Evolutionary conservation across 345 rosid species (phyloP).

Genomic region (Salix suchowensis): DNA sequence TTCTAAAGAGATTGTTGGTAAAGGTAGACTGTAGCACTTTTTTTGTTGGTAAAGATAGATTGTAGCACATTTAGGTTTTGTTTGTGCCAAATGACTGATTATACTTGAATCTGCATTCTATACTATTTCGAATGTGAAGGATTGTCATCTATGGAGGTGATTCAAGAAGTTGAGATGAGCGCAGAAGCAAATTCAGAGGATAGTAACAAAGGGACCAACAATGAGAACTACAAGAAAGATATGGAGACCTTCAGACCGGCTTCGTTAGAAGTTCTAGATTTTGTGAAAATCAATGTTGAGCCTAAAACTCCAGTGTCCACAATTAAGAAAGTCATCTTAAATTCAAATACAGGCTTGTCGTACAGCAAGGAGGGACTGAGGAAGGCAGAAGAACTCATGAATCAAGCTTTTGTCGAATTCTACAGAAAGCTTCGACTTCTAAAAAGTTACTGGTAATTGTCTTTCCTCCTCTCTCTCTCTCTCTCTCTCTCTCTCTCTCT

Average conservation of each 20-base stretch:
- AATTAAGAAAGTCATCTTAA: slow-evolving; percentile 26
- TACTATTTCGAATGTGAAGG: slow-evolving; percentile 13
- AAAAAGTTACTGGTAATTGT: slow-evolving; percentile 49
- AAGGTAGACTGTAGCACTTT: no score
- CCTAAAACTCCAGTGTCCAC: slow-evolving; percentile 44
- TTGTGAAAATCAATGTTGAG: slow-evolving; percentile 43
- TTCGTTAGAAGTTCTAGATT: slow-evolving; percentile 37
- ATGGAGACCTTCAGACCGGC: slow-evolving; percentile 23
- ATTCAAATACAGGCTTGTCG: slow-evolving; percentile 21
- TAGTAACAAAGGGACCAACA: background rate
- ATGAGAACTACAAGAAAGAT: background rate
- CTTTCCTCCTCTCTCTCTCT: no score
- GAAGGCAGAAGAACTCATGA: slow-evolving; percentile 45
- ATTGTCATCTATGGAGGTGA: slow-evolving; percentile 18
- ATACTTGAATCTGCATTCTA: background rate
- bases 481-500: background rate
- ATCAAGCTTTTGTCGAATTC: slow-evolving; percentile 46
- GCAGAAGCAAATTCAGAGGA: slow-evolving; percentile 6
- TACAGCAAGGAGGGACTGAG: slow-evolving; percentile 39
- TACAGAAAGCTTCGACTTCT: slow-evolving; percentile 56
- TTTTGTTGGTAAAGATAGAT: no score
- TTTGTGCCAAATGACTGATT: background rate
- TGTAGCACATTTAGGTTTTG: no score
- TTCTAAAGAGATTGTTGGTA: no score
- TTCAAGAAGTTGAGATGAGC: slow-evolving; percentile 37